phyloP scores from a whole-genome alignment of 148 eudicot genomes.

The Talinum fruticosum region DNA sequence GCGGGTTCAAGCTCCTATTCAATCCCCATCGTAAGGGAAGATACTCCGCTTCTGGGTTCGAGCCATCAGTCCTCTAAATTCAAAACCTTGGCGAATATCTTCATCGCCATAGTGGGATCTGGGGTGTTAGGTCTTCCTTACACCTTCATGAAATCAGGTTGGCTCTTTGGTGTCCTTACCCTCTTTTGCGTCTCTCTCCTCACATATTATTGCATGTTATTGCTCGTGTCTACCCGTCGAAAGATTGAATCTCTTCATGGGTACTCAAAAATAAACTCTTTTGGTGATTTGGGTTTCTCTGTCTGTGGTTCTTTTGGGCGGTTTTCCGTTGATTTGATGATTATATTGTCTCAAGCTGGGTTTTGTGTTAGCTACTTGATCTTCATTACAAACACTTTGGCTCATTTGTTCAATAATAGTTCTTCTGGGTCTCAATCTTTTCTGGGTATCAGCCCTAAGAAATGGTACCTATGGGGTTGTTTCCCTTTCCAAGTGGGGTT shows the following conservation, averaged over 20 bases:
- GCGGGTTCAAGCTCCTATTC: constrained; percentile 44
- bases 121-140: constrained; percentile 74
- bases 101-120: constrained; percentile 65
- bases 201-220: constrained; percentile 55
- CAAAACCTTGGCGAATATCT: constrained; percentile 67
- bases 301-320: constrained; percentile 67
- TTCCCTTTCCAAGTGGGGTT: constrained; percentile 74
- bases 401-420: constrained; percentile 37
- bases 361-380: constrained; percentile 71
- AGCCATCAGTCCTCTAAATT: constrained; percentile 46
- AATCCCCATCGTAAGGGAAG: constrained; percentile 38
- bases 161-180: constrained; percentile 40
- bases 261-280: constrained; percentile 51
- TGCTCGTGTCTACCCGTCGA: constrained; percentile 51
- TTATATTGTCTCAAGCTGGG: constrained; percentile 67
- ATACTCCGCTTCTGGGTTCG: constrained; percentile 46
- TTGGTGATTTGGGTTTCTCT: constrained; percentile 68
- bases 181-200: constrained; percentile 34
- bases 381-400: constrained; percentile 60
- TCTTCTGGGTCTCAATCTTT: constrained; percentile 16
- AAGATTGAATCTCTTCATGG: constrained; percentile 42
- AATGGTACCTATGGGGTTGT: constrained; percentile 57
- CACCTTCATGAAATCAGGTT: constrained; percentile 59
- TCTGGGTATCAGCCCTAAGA: constrained; percentile 46
- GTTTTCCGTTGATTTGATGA: constrained; percentile 62